phyloP scores from a whole-genome alignment of 495 filamentous ascomycete genomes.

The Neurospora sp. region DNA sequence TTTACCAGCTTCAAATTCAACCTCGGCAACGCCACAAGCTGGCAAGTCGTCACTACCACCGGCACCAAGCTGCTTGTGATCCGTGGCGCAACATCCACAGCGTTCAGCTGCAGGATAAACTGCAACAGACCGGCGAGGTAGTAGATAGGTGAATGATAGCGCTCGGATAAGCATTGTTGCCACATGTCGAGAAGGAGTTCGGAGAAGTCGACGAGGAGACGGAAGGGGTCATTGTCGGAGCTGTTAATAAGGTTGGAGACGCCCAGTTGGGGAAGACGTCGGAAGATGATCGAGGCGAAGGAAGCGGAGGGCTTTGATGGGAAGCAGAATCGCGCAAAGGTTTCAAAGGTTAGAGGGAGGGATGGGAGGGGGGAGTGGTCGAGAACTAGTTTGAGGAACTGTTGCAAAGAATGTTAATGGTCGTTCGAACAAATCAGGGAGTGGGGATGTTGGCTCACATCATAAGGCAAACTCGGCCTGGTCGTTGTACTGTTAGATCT shows the following conservation, averaged over 20 bases:
- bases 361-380: slow-evolving; percentile 28
- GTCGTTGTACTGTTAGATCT: neutral
- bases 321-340: slow-evolving; percentile 29
- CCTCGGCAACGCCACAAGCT: slow-evolving; percentile 19
- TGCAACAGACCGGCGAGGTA: slow-evolving; percentile 29
- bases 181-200: slow-evolving; percentile 34
- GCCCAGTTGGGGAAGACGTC: slow-evolving; percentile 29
- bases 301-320: slow-evolving; percentile 29
- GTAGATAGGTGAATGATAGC: slow-evolving; percentile 32
- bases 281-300: slow-evolving; percentile 34
- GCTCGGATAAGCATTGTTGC: slow-evolving; percentile 31
- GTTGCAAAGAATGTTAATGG: slow-evolving; percentile 1
- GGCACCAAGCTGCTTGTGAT: slow-evolving; percentile 32
- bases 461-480: slow-evolving; percentile 13
- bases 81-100: slow-evolving; percentile 28
- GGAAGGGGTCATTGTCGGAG: slow-evolving; percentile 18
- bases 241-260: slow-evolving; percentile 7
- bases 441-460: slow-evolving; percentile 20
- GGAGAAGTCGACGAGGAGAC: slow-evolving; percentile 33
- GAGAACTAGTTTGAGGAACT: slow-evolving; percentile 36
- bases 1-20: slow-evolving; percentile 4
- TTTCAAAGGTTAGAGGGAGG: slow-evolving; percentile 31
- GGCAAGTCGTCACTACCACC: slow-evolving; percentile 27
- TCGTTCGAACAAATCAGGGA: neutral
- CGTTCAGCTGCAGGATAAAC: slow-evolving; percentile 31